Percentiles rank a stretch among this genome's conserved stretches.
Conservation (phyloP, 1,284 basidiomycete species). For the Irpex lacteus region DNA sequence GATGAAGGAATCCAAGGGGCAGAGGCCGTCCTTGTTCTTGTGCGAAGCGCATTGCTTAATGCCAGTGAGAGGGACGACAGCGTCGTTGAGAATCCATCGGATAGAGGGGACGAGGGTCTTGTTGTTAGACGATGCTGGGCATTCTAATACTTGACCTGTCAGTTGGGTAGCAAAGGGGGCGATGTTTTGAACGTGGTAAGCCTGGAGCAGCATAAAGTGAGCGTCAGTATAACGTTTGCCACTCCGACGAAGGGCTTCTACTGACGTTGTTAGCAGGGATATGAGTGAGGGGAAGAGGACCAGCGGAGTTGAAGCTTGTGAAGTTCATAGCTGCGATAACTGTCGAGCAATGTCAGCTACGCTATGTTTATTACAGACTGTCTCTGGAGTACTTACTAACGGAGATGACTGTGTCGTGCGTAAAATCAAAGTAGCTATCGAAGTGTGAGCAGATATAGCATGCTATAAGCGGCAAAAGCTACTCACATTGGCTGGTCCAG, state of each 20-base stretch:
- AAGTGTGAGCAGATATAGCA: background rate
- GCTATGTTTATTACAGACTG: background rate
- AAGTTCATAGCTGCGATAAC: constrained; percentile 62
- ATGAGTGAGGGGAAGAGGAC: constrained; percentile 54
- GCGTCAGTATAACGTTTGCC: background rate
- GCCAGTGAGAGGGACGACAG: constrained; percentile 53
- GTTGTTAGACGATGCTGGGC: constrained; percentile 42
- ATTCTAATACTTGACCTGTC: background rate
- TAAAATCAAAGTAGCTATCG: constrained; percentile 46
- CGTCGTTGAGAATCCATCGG: constrained; percentile 57
- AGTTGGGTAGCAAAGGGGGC: background rate
- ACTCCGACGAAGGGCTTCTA: background rate
- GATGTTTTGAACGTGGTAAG: background rate
- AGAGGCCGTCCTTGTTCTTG: constrained; percentile 19
- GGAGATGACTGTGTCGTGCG: constrained; percentile 44
- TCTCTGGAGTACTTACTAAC: background rate
- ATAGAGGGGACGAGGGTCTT: constrained; percentile 54
- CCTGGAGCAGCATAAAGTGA: background rate
- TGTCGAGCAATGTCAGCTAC: constrained; percentile 18
- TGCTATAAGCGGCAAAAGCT: background rate
- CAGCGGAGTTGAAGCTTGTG: constrained; percentile 51
- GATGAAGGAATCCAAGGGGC: constrained; percentile 20
- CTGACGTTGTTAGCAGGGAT: constrained; percentile 38
- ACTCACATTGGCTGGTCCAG: constrained; percentile 38
- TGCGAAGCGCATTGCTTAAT: constrained; percentile 21